Percentiles rank a stretch among this genome's conserved stretches.
Evolutionary conservation across 2,329 filamentous ascomycete genomes (phyloP).

Genomic region (Trichoderma aggressivum): DNA sequence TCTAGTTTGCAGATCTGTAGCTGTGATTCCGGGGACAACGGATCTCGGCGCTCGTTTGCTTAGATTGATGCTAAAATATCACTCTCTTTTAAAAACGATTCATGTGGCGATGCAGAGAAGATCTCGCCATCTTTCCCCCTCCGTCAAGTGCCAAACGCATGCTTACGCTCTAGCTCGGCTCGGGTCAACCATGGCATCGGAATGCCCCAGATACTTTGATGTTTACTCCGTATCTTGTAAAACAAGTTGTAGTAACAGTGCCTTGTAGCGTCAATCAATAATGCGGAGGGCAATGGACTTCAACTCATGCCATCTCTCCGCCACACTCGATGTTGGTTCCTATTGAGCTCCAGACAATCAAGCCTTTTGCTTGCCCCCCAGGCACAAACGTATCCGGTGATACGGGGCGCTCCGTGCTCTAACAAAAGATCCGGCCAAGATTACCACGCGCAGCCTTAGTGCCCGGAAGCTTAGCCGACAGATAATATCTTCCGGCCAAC

Average conservation of each 20-base stretch:
- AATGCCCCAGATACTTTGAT: background rate
- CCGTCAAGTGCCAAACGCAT: background rate
- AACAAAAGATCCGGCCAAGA: conserved; percentile 4
- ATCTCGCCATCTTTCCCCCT: background rate
- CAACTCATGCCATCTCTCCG: background rate
- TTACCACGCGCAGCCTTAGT: conserved; percentile 6
- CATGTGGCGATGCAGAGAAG: background rate
- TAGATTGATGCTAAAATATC: background rate
- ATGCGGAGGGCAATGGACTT: background rate
- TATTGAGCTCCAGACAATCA: background rate
- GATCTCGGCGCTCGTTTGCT: background rate
- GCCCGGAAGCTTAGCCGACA: conserved; percentile 12
- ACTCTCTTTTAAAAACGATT: background rate
- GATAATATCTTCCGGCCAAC: background rate
- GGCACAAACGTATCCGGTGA: background rate
- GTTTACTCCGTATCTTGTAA: background rate
- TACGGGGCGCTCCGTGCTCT: background rate
- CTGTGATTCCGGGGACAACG: background rate
- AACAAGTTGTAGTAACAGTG: background rate
- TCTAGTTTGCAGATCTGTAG: background rate
- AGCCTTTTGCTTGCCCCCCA: background rate
- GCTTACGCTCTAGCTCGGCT: background rate
- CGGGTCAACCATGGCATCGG: background rate
- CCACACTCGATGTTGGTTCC: background rate
- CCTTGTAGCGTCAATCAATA: background rate